phyloP scores from a whole-genome alignment of 805 yeast genomes.

The Cyberlindnera galapagoensis region DNA sequence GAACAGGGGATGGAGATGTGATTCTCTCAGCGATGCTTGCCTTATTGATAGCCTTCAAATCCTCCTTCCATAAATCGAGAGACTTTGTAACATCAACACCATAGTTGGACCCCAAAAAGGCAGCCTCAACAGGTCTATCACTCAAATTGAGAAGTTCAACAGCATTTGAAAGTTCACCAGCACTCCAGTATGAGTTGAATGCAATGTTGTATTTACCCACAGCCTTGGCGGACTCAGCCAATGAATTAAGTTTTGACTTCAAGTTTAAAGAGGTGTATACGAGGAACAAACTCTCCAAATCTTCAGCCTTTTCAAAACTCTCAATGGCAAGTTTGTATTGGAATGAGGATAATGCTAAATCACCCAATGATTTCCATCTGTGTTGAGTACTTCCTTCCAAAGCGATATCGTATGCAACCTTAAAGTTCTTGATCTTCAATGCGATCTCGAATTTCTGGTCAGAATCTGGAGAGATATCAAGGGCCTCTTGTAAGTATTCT shows the following conservation, averaged over 20 bases:
- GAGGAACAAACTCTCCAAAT: slow-evolving; percentile 74
- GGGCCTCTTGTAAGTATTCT: slow-evolving; percentile 79
- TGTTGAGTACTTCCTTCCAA: slow-evolving; percentile 45
- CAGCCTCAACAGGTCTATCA: slow-evolving; percentile 77
- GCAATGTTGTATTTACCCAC: slow-evolving; percentile 85
- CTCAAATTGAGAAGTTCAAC: slow-evolving; percentile 59
- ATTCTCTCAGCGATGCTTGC: slow-evolving; percentile 57
- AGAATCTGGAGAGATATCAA: slow-evolving; percentile 72
- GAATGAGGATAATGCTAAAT: slow-evolving; percentile 73
- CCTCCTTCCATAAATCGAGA: slow-evolving; percentile 63
- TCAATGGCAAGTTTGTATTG: slow-evolving; percentile 74
- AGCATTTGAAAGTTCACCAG: slow-evolving; percentile 63
- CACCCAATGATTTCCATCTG: slow-evolving; percentile 92
- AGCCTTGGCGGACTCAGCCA: slow-evolving; percentile 63
- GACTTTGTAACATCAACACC: slow-evolving; percentile 37
- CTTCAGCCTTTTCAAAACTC: slow-evolving; percentile 73
- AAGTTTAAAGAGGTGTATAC: slow-evolving; percentile 79
- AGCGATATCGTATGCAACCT: slow-evolving; percentile 66
- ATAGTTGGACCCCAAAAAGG: slow-evolving; percentile 72
- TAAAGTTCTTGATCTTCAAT: slow-evolving; percentile 63
- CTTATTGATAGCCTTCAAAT: slow-evolving; percentile 46
- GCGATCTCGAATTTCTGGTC: slow-evolving; percentile 94
- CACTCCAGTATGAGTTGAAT: slow-evolving; percentile 85
- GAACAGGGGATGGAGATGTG: slow-evolving; percentile 29
- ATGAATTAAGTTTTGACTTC: slow-evolving; percentile 46